Base-by-base conservation (phyloP, 306 rosid genomes). In the Lathyrus sativus region DNA sequence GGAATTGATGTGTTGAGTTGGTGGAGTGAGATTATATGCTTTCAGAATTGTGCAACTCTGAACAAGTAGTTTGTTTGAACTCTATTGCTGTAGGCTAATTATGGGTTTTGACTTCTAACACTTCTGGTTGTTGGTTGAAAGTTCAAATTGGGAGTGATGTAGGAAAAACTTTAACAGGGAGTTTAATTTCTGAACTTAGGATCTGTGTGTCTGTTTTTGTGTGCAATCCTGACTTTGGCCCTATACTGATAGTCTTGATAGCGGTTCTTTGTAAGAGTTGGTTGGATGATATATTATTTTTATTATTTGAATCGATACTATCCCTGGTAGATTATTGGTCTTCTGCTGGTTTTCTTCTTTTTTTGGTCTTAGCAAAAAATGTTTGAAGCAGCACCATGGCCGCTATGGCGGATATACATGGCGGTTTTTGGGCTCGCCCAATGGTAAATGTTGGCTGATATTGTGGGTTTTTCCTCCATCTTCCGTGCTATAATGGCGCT, bases 101-200 rank as follows among this genome's bases (percentile, higher is more conserved):
- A 15, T 74, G 61, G 9, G 19, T 65, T 76, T 71, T 72, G 24
- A 50, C 63, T 67, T 58, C 62, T 11, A 37, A 46, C 26, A 38
- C 37, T 38, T 72, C 35, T 77, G 49, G 49, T 43, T 67, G 74
- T 62, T 77, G 68, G 59, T 75, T 59, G 65, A 37, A 49, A 15
- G 26, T 49, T 67, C 42, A 46, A 17, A 63, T 3, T 74, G 77
- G 22, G 67, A 43, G 74, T 45, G 26, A 55, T 19, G 41, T 42
- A 26, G 28, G 3, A 6, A 14, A 44, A 13, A 22, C 11, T 29
- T 35, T 11, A 26, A 53, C 50, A 67, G 43, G 48, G 17, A 7
- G 43, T 65, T 43, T 26, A 18, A 44, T 70, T 65, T 33, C 37
- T 14, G 5, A 57, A 28, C 59, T 57, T 28, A 39, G 67, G 62